These are phyloP conservation scores for Mycosphaerelloides madeirae DNA, from an alignment of 2,329 filamentous ascomycete species.

Conservation along the genomic window DNA sequence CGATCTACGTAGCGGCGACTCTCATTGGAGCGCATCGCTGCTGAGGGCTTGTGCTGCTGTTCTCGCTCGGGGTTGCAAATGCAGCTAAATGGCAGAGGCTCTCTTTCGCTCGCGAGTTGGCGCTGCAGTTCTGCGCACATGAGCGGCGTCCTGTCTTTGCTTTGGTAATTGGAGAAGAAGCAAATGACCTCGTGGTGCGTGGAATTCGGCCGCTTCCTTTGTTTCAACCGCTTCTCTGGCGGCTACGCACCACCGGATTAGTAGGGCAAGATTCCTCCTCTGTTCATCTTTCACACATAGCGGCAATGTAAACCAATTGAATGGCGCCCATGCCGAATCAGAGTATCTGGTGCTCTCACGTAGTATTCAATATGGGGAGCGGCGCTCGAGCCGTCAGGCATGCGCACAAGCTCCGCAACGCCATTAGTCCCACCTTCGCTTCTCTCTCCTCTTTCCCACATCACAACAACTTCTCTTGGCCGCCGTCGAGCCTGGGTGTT, in stretches of 20 bases:
- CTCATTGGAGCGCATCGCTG: constrained; percentile 13
- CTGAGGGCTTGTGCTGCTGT: constrained; percentile 3
- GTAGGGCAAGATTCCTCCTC: no score
- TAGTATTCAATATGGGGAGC: no score
- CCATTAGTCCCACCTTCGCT: not conserved
- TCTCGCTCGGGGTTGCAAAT: constrained; percentile 3
- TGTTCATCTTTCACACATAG: no score
- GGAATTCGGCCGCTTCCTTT: constrained; percentile 13
- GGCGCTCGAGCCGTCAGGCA: not conserved
- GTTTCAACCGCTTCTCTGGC: constrained; percentile 12
- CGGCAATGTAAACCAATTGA: no score
- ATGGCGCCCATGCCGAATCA: no score
- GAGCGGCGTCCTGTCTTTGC: constrained; percentile 7
- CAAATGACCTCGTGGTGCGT: constrained; percentile 8
- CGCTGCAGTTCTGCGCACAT: constrained; percentile 15
- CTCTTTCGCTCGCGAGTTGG: constrained; percentile 10
- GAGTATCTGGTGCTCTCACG: no score
- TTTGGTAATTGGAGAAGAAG: no score
- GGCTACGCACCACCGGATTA: constrained; percentile 8
- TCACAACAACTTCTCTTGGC: constrained; percentile 1
- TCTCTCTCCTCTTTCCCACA: not conserved
- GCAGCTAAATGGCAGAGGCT: constrained; percentile 6
- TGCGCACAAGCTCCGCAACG: not conserved
- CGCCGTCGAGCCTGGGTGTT: constrained; percentile 6
- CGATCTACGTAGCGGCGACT: constrained; percentile 5